Evolutionary conservation across 2,329 filamentous ascomycete genomes (phyloP), one percentile per base, ranked within the genome.

Genomic region (Trichoderma citrinoviride): DNA sequence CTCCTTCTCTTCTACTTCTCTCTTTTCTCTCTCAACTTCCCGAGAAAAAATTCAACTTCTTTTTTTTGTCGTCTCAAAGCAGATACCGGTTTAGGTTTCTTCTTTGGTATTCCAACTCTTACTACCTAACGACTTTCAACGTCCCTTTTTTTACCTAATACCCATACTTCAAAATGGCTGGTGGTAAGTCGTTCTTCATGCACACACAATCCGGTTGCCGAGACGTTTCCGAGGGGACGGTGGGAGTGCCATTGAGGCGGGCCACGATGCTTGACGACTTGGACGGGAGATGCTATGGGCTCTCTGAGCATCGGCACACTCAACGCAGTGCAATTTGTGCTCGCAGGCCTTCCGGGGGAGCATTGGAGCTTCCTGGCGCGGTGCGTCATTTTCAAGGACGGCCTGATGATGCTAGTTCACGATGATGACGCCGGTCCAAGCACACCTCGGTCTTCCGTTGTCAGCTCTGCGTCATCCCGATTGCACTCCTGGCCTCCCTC

Each of bases 121-220:
- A 44, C 61, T 23, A 65, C 47, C 17, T 52, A 27, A 37, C 47
- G 25, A 14, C 29, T 29, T 52, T 33, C 15, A 52, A 33, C 17
- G 33, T 33, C 27, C 15, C 49, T 49, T 57, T 62, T 57, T 62
- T 58, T 68, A 37, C 33, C 33, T 67, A 53, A 68, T 67, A 69
- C 61, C 68, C 65, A 68, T 68, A 57, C 65, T 69, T 69, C 75
- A 80, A 73, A 77, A 80, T 80, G 78, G 78, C 78, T 77, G 78
- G 77, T 71, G 78, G 78, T 80, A 78, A 80, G 78, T 80, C 61
- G 52, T 61, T 52, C 12, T 7, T 29, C 33, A 17, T 23, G 33
- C 65, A 14, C 21, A 8, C 14, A 40, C 43, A 41, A 44, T 23
- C 37, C 21, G 40, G 50, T 40, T 66, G 50, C 50, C 50, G 41